Evolutionary conservation across 1,139 yeast genomes (phyloP).

Genomic region (Candida freyschussii): DNA sequence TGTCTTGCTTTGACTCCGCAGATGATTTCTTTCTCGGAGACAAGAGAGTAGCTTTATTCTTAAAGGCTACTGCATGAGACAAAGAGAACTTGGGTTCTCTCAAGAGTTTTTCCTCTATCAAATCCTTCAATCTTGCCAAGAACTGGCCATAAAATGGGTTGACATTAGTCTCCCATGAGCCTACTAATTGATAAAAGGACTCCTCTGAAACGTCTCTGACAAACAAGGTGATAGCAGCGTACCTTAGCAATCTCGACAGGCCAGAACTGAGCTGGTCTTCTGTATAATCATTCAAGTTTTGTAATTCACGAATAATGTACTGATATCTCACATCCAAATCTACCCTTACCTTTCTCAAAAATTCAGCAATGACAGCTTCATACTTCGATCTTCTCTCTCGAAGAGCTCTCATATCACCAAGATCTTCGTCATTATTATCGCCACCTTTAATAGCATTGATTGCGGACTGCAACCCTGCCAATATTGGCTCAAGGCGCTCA

Average conservation of each 20-base stretch:
- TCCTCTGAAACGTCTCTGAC: conserved; percentile 51
- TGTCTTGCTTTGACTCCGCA: conserved; percentile 13
- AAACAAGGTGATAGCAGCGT: conserved; percentile 61
- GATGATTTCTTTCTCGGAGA: conserved; percentile 3
- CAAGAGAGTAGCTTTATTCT: conserved; percentile 4
- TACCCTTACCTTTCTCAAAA: conserved; percentile 44
- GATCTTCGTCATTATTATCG: conserved; percentile 37
- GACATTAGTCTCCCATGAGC: conserved; percentile 24
- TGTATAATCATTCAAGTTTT: conserved; percentile 28
- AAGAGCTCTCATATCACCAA: conserved; percentile 71
- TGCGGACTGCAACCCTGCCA: conserved; percentile 61
- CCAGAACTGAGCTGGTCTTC: conserved; percentile 23
- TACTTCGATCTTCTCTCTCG: conserved; percentile 62
- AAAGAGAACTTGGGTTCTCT: conserved; percentile 19
- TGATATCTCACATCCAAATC: conserved; percentile 44
- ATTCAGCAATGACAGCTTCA: conserved; percentile 50
- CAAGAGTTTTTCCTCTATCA: conserved; percentile 7
- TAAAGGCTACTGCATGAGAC: conserved; percentile 13
- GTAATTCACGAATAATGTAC: conserved; percentile 32
- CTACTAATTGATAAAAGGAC: conserved; percentile 37
- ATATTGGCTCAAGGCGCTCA: conserved; percentile 50
- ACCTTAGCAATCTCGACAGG: conserved; percentile 43
- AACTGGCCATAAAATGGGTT: conserved; percentile 12
- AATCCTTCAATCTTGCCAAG: conserved; percentile 18
- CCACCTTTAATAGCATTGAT: conserved; percentile 52